Evolutionary conservation across 495 filamentous ascomycete genomes (phyloP), one percentile per base, ranked within the genome.

Genomic region (Trichocladium antarcticum): DNA sequence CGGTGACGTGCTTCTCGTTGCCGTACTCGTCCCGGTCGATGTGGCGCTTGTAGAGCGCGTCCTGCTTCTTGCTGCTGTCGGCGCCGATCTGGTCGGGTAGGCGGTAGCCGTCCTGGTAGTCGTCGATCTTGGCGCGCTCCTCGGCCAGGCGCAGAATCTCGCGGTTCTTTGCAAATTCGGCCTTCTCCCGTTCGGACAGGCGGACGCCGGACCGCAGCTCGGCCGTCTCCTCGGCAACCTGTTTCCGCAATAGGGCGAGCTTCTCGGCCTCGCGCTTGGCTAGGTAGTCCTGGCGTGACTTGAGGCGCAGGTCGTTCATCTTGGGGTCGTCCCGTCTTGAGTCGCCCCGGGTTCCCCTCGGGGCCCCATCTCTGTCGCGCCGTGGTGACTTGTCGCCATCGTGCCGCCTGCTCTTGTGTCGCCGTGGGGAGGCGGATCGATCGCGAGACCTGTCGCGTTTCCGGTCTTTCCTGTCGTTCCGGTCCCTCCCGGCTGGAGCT

Each of bases 51-150:
- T 93, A 92, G 28, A 95, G 77, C 9, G 86, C 88, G 21, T 90
- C 83, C 57, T 95, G 83, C 62, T 95, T 95, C 68, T 84, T 83
- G 64, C 86, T 89, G 63, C 78, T 79, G 61, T 94, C 90, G 1
- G 85, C 92, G 49, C 90, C 93, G 56, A 94, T 94, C 59, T 95
- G 88, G 47, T 94, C 89, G 0, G 92, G 90, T 67, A 98, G 80
- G 65, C 84, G 82, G 63, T 96, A 97, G 5, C 92, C 92, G 72
- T 95, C 89, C 15, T 83, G 79, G 57, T 94, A 79, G 55, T 97
- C 90, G 62, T 96, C 90, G 50, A 97, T 92, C 21, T 79, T 76
- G 24, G 89, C 68, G 34, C 92, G 75, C 65, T 94, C 88, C 68
- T 95, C 89, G 0, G 93, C 90, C 35, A 97, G 76, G 16, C 83